Evolutionary conservation across 257 asterid species (phyloP), one percentile per base, ranked within the genome.

Genomic region (Capsicum baccatum): DNA sequence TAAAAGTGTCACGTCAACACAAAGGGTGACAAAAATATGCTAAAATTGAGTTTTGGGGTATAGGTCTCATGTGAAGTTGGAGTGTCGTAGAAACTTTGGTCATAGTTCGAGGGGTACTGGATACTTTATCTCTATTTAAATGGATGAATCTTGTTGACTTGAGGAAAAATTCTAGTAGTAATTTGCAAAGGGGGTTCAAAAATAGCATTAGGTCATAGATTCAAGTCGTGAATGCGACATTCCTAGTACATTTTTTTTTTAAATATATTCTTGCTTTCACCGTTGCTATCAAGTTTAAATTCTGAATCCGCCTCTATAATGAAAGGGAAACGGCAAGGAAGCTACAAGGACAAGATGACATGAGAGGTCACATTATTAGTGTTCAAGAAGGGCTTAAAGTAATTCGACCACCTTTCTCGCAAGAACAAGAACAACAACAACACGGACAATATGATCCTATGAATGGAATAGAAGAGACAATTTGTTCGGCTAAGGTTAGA

Each of bases 381-480:
- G 52, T 79, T 39, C 35, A 56, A 39, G 80, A 66, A 35, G 90
- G 85, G 0, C 89, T 91, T 74, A 5, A 90, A 89, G 80, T 92
- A 86, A 52, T 83, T 92, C 84, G 47, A 8, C 79, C 62, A 47
- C 94, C 97, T 3, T 91, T 92, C 0, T 14, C 83, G 5, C 86
- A 79, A 67, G 88, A 81, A 39, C 74, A 83, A 39, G 52, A 66
- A 71, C 76, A 21, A 80, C 84, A 66, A 71, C 69, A 21, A 6
- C 58, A 54, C 74, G 47, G 35, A 21, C 74, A 59, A n/a, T 42
- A 26, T 54, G 71, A n/a, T 66, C 71, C 47, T 66, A 56, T n/a
- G 5, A 91, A 92, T 39, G 97, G 94, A 19, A 33, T 91, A 0
- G 97, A 93, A 60, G 95, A 93, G 89, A 93, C 97, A 12, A 70